A percentile compares a stretch with the other conserved stretches of the same genome.
These are phyloP conservation scores for Mucor velutinosus DNA, from an alignment of 371 early-diverging fungal species.

Conservation along the genomic window DNA sequence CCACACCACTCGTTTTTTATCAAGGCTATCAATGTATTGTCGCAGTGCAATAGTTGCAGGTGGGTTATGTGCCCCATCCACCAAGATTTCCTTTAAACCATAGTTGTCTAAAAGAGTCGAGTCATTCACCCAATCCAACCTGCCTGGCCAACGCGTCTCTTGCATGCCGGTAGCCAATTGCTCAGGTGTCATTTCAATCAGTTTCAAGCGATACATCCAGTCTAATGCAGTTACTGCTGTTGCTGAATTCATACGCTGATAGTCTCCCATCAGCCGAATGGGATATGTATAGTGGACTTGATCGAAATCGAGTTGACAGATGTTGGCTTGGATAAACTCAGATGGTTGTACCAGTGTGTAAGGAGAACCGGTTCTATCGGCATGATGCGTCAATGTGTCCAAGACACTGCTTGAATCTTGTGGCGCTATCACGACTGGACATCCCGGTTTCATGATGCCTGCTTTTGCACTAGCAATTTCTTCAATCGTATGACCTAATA, in stretches of 20 bases:
- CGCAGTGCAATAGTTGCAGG: constrained; percentile 70
- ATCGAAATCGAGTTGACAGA: constrained; percentile 8
- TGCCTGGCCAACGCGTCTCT: constrained; percentile 79
- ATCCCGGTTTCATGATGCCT: constrained; percentile 68
- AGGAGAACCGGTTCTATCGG: constrained; percentile 33
- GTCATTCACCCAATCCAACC: constrained; percentile 70
- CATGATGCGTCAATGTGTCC: constrained; percentile 37
- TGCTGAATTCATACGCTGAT: constrained; percentile 81
- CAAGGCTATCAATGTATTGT: constrained; percentile 57
- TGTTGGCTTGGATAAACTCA: constrained; percentile 4
- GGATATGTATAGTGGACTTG: constrained; percentile 32
- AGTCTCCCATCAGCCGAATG: constrained; percentile 73
- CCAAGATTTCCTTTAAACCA: constrained; percentile 46
- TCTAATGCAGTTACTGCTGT: constrained; percentile 71
- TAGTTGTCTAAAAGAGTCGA: background rate
- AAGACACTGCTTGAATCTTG: constrained; percentile 47
- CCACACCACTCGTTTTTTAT: constrained; percentile 63
- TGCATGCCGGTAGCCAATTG: constrained; percentile 60
- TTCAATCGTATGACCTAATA: constrained; percentile 69
- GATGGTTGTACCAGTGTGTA: constrained; percentile 25
- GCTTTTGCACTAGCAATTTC: constrained; percentile 78
- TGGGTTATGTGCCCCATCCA: constrained; percentile 92
- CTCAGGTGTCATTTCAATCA: constrained; percentile 38
- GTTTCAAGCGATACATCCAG: constrained; percentile 33
- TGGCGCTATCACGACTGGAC: constrained; percentile 56